Conservation (phyloP, 2,329 filamentous ascomycete genomes). For the Aspergillaceae sp. region DNA sequence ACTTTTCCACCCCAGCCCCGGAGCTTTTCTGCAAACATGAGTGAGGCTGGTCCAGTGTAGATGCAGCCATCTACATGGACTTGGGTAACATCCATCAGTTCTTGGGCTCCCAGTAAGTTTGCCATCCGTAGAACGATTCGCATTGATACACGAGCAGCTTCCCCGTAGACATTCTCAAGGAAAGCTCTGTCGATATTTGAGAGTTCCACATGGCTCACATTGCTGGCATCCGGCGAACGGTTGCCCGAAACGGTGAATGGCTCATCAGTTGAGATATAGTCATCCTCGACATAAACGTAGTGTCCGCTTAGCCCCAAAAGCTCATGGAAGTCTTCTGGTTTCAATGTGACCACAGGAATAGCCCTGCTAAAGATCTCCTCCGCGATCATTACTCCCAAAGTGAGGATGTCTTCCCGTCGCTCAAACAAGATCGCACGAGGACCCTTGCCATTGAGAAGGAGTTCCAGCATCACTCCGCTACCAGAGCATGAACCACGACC, state of each 20-base stretch:
- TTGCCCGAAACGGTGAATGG: not conserved
- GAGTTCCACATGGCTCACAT: conserved; percentile 8
- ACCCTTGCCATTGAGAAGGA: conserved; percentile 32
- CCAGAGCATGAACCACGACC: conserved; percentile 43
- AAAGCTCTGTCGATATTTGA: conserved; percentile 15
- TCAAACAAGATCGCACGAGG: conserved; percentile 38
- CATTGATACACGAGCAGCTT: conserved; percentile 31
- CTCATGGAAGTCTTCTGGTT: conserved; percentile 1
- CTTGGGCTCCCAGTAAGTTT: conserved; percentile 22
- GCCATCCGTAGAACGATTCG: conserved; percentile 33
- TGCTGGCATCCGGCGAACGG: not conserved
- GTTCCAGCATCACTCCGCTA: conserved; percentile 39
- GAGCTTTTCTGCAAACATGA: conserved; percentile 31
- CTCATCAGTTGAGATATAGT: not conserved
- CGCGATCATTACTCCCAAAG: conserved; percentile 39
- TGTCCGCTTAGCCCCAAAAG: conserved; percentile 1
- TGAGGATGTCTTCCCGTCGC: conserved; percentile 37
- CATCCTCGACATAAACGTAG: not conserved
- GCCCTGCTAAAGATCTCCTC: conserved; percentile 32
- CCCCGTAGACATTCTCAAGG: conserved; percentile 23
- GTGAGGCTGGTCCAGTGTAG: conserved; percentile 34
- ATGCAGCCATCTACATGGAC: conserved; percentile 39
- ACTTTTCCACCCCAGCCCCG: conserved; percentile 28
- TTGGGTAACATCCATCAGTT: conserved; percentile 32
- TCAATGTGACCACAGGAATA: conserved; percentile 32